Percentiles rank a stretch among this genome's conserved stretches.
Conservation (phyloP, 257 asterid species). For the Hygrophila difformis region DNA sequence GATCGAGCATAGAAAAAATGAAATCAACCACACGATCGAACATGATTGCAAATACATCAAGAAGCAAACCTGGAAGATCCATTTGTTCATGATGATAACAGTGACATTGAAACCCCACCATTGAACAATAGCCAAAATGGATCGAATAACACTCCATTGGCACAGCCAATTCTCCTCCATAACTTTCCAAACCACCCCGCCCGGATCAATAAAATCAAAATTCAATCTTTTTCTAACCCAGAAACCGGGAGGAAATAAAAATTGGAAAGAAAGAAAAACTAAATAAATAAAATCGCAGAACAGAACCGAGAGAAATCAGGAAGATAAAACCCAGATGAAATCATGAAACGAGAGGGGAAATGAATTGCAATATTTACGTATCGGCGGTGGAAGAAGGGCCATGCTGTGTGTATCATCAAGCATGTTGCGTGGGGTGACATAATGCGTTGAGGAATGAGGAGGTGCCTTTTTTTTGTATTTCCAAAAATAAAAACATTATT, state of each 20-base stretch:
- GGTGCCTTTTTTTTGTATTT: too few relatives aligned
- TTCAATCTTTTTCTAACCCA: background rate
- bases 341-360: too few relatives aligned
- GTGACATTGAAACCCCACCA: slow-evolving; percentile 93
- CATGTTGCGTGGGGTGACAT: too few relatives aligned
- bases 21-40: background rate
- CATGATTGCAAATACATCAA: background rate
- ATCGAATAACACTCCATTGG: slow-evolving; percentile 62
- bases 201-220: slow-evolving; percentile 25
- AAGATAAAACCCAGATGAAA: background rate
- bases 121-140: slow-evolving; percentile 59
- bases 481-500: too few relatives aligned
- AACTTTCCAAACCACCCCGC: slow-evolving; percentile 9
- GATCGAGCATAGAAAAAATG: background rate
- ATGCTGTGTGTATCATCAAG: too few relatives aligned
- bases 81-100: slow-evolving; percentile 75
- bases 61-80: slow-evolving; percentile 77
- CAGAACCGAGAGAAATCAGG: too few relatives aligned
- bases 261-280: background rate
- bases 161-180: slow-evolving; percentile 49
- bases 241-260: background rate
- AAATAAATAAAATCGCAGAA: background rate
- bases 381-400: too few relatives aligned
- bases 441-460: too few relatives aligned
- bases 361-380: background rate